These are phyloP conservation scores for Yamadazyma dushanensis DNA, from an alignment of 1,139 yeast species.

Conservation along the genomic window DNA sequence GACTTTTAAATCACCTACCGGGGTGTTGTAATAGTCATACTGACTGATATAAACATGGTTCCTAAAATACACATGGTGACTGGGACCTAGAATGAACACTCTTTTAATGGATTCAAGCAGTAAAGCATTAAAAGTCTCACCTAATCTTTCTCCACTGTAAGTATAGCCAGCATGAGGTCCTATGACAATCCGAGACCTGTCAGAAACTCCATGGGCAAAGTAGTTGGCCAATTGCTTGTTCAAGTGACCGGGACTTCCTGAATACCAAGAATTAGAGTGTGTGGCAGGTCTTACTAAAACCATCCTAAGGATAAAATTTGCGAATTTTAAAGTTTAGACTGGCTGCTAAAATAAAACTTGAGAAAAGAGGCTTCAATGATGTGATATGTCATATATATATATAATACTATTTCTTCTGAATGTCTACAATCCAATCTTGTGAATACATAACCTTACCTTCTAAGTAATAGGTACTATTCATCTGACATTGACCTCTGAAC, in stretches of 20 bases:
- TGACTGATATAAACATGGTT: conserved; percentile 57
- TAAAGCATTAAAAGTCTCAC: conserved; percentile 73
- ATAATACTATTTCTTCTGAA: conserved; percentile 25
- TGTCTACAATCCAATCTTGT: conserved; percentile 38
- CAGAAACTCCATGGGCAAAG: conserved; percentile 18
- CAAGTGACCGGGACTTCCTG: conserved; percentile 43
- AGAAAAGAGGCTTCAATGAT: not conserved
- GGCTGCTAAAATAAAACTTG: not conserved
- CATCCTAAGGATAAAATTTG: conserved; percentile 1
- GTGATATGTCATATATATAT: not conserved
- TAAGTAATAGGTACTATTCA: conserved; percentile 35
- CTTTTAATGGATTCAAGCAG: conserved; percentile 59
- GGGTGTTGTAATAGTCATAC: conserved; percentile 68
- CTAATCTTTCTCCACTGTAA: conserved; percentile 77
- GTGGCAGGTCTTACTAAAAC: conserved; percentile 24
- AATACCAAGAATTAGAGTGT: conserved; percentile 92
- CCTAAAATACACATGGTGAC: conserved; percentile 85
- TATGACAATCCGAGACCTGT: conserved; percentile 63
- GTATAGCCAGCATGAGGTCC: conserved; percentile 90
- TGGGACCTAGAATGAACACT: conserved; percentile 85
- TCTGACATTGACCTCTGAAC: conserved; percentile 37
- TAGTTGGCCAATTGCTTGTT: conserved; percentile 48
- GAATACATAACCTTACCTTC: conserved; percentile 30
- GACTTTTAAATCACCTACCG: conserved; percentile 72
- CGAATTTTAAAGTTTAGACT: not conserved